Evolutionary conservation across 2,329 filamentous ascomycete species (phyloP).

Genomic region (Phialophora tarda): DNA sequence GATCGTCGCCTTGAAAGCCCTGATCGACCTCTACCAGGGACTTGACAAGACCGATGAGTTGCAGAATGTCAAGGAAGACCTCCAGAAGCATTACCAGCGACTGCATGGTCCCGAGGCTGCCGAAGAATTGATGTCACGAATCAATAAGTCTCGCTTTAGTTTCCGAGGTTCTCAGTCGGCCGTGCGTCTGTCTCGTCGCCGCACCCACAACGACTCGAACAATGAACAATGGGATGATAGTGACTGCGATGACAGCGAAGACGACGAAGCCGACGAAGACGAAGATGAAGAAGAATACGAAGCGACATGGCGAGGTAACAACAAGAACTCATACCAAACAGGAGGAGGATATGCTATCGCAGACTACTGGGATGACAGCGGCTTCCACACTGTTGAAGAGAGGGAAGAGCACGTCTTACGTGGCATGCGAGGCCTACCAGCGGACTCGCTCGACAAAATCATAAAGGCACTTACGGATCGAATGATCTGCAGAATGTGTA

Average conservation of each 20-base stretch:
- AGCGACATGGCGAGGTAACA: not conserved
- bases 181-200: not conserved
- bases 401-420: constrained; percentile 1
- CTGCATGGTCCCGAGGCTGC: not conserved
- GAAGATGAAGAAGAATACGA: constrained; percentile 11
- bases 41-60: not conserved
- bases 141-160: not conserved
- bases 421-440: not conserved
- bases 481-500: constrained; percentile 3
- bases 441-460: constrained; percentile 2
- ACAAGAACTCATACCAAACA: not conserved
- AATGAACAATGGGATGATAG: not conserved
- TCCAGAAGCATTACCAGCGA: constrained; percentile 6
- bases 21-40: constrained; percentile 3
- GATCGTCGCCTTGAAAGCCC: constrained; percentile 1
- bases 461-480: not conserved
- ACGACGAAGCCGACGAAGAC: not conserved
- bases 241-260: not conserved
- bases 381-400: constrained; percentile 3
- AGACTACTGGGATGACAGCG: not conserved
- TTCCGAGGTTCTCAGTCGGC: not conserved
- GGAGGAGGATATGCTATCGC: not conserved
- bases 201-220: not conserved
- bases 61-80: not conserved
- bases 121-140: not conserved